Conservation (phyloP, 768 basidiomycete species). For the Russula sp. region DNA sequence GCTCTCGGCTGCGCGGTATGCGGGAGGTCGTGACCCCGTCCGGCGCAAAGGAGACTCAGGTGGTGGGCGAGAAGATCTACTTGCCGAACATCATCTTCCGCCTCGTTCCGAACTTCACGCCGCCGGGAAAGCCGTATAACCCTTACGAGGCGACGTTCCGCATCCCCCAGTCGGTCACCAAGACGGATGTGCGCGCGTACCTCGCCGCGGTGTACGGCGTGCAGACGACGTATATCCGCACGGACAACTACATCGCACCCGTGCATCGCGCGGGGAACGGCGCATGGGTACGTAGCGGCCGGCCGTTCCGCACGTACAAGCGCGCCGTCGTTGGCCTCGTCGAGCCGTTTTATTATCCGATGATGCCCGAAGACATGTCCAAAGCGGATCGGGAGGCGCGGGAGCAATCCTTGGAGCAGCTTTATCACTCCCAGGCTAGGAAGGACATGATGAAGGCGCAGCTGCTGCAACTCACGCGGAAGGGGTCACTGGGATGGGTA, state of each 20-base stretch:
- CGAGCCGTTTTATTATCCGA: conserved; percentile 92
- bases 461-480: conserved; percentile 32
- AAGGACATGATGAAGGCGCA: conserved; percentile 30
- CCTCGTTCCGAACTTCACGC: conserved; percentile 78
- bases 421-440: conserved; percentile 42
- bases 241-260: conserved; percentile 79
- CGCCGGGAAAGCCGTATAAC: conserved; percentile 73
- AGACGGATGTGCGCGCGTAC: conserved; percentile 86
- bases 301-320: conserved; percentile 62
- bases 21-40: conserved; percentile 30
- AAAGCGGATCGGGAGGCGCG: conserved; percentile 45
- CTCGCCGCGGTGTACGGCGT: conserved; percentile 81
- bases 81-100: conserved; percentile 83
- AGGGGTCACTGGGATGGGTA: conserved; percentile 33
- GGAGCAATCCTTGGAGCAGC: conserved; percentile 55
- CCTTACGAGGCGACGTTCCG: conserved; percentile 95
- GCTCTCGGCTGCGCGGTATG: conserved; percentile 64
- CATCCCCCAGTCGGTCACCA: conserved; percentile 81
- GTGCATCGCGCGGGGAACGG: conserved; percentile 28
- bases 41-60: conserved; percentile 39
- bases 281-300: conserved; percentile 28
- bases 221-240: conserved; percentile 87
- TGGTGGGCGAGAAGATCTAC: conserved; percentile 79
- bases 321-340: conserved; percentile 87
- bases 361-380: conserved; percentile 70